Evolutionary conservation across 1,139 yeast genomes (phyloP).

Genomic region (Taphrina wiesneri): DNA sequence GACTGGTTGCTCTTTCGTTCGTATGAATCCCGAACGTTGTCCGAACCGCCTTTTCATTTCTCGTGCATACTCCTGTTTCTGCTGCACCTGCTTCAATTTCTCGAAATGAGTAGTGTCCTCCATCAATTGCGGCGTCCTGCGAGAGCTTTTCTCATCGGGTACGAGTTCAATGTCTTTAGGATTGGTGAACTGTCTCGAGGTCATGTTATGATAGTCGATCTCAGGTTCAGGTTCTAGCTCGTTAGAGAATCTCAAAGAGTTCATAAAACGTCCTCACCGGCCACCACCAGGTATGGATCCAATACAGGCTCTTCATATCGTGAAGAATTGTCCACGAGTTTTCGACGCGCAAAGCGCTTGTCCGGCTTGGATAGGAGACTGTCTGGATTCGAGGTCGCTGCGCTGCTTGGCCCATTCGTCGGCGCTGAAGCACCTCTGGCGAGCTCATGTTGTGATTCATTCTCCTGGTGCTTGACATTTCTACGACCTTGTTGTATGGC

Average conservation of each 20-base stretch:
- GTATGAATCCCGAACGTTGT: conserved; percentile 1
- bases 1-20: background rate
- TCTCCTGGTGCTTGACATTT: background rate
- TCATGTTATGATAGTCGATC: conserved; percentile 6
- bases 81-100: conserved; percentile 12
- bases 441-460: background rate
- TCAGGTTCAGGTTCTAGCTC: conserved; percentile 2
- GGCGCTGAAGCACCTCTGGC: background rate
- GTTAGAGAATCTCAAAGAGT: background rate
- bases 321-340: conserved; percentile 29
- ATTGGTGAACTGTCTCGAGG: conserved; percentile 7
- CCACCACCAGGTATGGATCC: conserved; percentile 20
- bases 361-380: background rate
- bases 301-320: conserved; percentile 25
- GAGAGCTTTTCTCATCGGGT: conserved; percentile 2
- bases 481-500: background rate
- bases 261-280: background rate
- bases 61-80: conserved; percentile 28
- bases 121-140: conserved; percentile 11
- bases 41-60: conserved; percentile 17
- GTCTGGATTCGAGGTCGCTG: background rate
- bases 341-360: conserved; percentile 21
- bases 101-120: conserved; percentile 24
- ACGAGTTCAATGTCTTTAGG: conserved; percentile 14
- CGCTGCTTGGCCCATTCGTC: too few species aligned